Evolutionary conservation across 2,329 filamentous ascomycete species (phyloP), one percentile per base, ranked within the genome.

Genomic region (Penicillium polonicum): DNA sequence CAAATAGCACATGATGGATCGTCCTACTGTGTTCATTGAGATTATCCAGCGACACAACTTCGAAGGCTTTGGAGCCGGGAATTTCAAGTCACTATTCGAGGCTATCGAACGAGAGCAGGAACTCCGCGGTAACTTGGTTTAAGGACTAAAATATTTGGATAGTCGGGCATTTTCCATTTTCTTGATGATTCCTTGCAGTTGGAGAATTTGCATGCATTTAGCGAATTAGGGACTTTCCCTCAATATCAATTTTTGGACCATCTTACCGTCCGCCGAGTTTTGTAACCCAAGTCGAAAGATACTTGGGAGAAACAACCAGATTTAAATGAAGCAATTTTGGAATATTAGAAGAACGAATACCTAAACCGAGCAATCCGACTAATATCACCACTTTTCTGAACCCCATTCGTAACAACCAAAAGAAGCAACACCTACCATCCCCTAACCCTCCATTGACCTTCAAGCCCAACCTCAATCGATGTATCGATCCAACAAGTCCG

Each of bases 81-180:
- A 97, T 76, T 97, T 97, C 80, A 96, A 92, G 85, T 92, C 88
- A 60, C 70, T 97, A 67, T 97, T 97, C 69, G 92, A 97, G 81
- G 92, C 93, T 3, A 95, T 97, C 73, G 93, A 97, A 82, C 81
- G 92, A 50, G 92, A 97, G 76, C 93, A 97, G 81, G 91, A 86
- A 45, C 81, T 89, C 74, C 82, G 92, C 55, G 92, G 93, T 1
- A 97, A 96, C 72, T 73, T 96, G 76, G 60, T 77, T 36, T 78
- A 59, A 65, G 33, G 19, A 35, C 1, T 35, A 19, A 48, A 41
- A 23, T 1, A 21, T 21, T 55, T 17, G 5, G 9, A 5, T 29
- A 48, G 33, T 43, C 17, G 9, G 36, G 21, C 23, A 15, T 33
- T 33, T 33, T 33, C 31, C 12, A 13, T 49, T 35, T 42, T 21